Base-by-base conservation (phyloP, 352 stramenopile genomes). In the Globisporangium middletonii region DNA sequence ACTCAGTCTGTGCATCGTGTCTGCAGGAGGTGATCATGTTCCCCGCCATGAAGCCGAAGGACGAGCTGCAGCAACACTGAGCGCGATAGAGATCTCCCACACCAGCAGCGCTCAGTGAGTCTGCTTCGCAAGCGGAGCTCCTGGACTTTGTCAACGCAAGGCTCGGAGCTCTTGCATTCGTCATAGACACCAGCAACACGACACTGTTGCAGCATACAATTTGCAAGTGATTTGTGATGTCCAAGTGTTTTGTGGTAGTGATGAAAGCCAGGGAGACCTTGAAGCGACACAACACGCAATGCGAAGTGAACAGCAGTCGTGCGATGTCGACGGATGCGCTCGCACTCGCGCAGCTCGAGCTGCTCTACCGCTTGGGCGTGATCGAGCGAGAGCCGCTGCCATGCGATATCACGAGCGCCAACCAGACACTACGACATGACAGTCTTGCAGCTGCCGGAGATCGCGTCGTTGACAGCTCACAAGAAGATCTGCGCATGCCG, bases 21-120 rank as follows among this genome's bases (percentile, higher is more conserved):
- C 33, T 72, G 30, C 95, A 99, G 86, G 97, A 99, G 74, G 97
- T 99, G 28, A 88, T 99, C 55, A 76, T 99, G 52, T 99, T 99
- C 77, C 97, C 97, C 38, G 97, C 96, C 18, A 99, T 99, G 97
- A 99, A 99, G 72, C 96, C 68, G 18, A 81, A 76, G 57, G 62
- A 68, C 28, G 50, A 63, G 26, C n/a, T 30, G 18, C 49, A 49
- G 43, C 16, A 62, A 16, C 13, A 28, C 45, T 30, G 43, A 47
- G 19, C 19, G 19, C 16, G 27, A 23, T 38, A 53, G 41, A 45
- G 28, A 46, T 28, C 23, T 18, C 30, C n/a, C 41, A 18, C 26
- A 38, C 51, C 23, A 45, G 6, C 38, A 38, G 41, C 13, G 15
- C 41, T 19, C 41, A 19, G 41, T n/a, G 2, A 44, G 38, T 44